Base-by-base conservation (phyloP, 2,329 filamentous ascomycete species). In the Xylaria sp. region DNA sequence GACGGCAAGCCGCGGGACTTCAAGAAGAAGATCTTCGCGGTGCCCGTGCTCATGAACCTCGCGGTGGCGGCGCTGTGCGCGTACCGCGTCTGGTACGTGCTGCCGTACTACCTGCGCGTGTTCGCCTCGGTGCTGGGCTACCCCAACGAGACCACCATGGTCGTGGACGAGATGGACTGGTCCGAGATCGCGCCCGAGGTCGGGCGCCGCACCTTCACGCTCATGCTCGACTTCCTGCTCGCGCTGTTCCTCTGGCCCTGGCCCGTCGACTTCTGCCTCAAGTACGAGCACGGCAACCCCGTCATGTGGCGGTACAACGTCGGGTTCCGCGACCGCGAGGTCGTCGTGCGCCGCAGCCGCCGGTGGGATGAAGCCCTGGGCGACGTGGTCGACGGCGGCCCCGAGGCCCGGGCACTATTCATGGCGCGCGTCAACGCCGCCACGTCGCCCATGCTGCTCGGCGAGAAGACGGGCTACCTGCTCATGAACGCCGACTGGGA, bases 401-500 rank as follows among this genome's bases (percentile, higher is more conserved):
- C 68, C 21, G 79, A 78, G 44, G 78, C 80, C 54, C 79, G 74
- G 66, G 84, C 74, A 72, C 76, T 85, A 48, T 81, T 91, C 63
- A 78, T 86, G 62, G 78, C 78, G 11, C 79, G 84, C 54, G 73
- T 96, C 42, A 72, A 86, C 57, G 80, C 84, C 1, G 92, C 91
- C 2, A 88, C 92, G 3, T 81, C 87, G 16, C 82, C 85, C 19
- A 74, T 84, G 64, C 78, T 86, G 48, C 77, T 93, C 64, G 77
- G 81, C 63, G 80, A 85, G 63, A 96, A 95, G 80, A 96, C 92
- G 24, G 92, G 91, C 18, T 96, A 95, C 69, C 74, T 95, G 59
- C 86, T 94, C 62, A 89, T 96, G 79, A 90, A 92, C 69, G 83
- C 81, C 57, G 83, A 91, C 57, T 97, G 91, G 88, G 90, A 96